Percentiles rank a stretch among this genome's conserved stretches.
Evolutionary conservation across 306 rosid species (phyloP).

Genomic region (Cucumis hystrix): DNA sequence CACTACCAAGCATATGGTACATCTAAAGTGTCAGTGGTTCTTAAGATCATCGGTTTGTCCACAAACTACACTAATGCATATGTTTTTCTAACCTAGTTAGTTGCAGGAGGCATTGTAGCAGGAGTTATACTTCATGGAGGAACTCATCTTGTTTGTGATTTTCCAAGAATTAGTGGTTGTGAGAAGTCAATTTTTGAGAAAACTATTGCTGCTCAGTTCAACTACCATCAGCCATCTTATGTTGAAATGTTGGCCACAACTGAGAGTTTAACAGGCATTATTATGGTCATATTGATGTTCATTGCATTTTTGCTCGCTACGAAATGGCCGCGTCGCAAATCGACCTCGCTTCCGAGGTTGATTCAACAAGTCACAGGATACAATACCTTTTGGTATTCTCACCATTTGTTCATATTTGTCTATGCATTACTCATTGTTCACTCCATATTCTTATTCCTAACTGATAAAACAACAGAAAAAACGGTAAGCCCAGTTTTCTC

Average conservation of each 20-base stretch:
- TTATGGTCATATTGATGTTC: slow-evolving; percentile 56
- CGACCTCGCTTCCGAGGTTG: slow-evolving; percentile 40
- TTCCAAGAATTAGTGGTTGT: slow-evolving; percentile 63
- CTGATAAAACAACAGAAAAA: slow-evolving; percentile 47
- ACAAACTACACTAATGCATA: slow-evolving; percentile 1
- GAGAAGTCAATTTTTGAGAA: slow-evolving; percentile 35
- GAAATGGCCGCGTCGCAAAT: slow-evolving; percentile 71
- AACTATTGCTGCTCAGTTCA: slow-evolving; percentile 47
- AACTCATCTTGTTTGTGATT: slow-evolving; percentile 81
- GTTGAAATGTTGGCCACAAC: slow-evolving; percentile 48
- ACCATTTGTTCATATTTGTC: slow-evolving; percentile 76
- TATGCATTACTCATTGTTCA: slow-evolving; percentile 71
- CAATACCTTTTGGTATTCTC: slow-evolving; percentile 84
- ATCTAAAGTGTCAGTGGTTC: no score
- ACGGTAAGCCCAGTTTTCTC: slow-evolving; percentile 31
- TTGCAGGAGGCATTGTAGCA: slow-evolving; percentile 71
- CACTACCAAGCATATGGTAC: no score
- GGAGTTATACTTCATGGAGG: slow-evolving; percentile 85
- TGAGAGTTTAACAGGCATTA: slow-evolving; percentile 57
- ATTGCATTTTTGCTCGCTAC: slow-evolving; percentile 68
- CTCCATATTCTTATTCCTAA: slow-evolving; percentile 79
- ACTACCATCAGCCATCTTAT: slow-evolving; percentile 66
- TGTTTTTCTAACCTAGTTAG: slow-evolving; percentile 26
- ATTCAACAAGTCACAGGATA: slow-evolving; percentile 58
- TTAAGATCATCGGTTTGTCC: not conserved